Evolutionary conservation across 139 green algal species (phyloP), one percentile per base, ranked within the genome.

Genomic region (Edaphochlamys debaryana): DNA sequence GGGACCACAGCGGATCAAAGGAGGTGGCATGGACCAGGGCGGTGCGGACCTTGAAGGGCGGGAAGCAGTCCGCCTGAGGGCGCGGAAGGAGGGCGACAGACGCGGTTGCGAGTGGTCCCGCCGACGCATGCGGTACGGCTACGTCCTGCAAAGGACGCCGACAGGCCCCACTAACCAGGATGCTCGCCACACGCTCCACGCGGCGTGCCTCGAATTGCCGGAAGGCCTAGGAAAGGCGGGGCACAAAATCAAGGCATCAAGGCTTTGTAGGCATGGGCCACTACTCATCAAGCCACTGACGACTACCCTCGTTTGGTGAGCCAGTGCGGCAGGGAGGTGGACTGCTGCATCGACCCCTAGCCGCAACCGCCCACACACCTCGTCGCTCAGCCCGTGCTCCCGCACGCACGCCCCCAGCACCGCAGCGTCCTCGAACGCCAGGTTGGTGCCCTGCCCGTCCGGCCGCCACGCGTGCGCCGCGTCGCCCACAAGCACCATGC

Each of bases 381-480:
- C 32, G 41, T 48, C 2, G 8, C 70, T 34, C 17, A 79, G 70
- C 19, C 70, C 70, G 17, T 52, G 52, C 34, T 20, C 4, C 50
- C 70, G 48, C 23, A 79, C 70, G 8, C 25, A 15, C 0, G 50
- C 70, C 0, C 48, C 70, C 34, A 79, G 50, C 34, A 37, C 50
- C 50, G 32, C 70, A 19, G 70, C 70, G 32, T 79, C 50, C 50
- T 67, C 70, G 19, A 79, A 34, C 48, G 70, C 70, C 70, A 67
- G 48, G 70, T 79, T 79, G 70, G 48, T 36, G 50, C 70, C 70
- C 70, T 67, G 50, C 0, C 70, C 70, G 70, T 79, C 70, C 19
- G 70, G 70, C 48, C 70, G n/a, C 19, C 25, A 23, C 7, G 50
- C 23, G 70, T 79, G 70, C 3, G 48, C 70, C 70, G 70, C 70